These are phyloP conservation scores for Irineochytrium annulatum DNA, from an alignment of 192 early-diverging fungal genomes.

Conservation along the genomic window DNA sequence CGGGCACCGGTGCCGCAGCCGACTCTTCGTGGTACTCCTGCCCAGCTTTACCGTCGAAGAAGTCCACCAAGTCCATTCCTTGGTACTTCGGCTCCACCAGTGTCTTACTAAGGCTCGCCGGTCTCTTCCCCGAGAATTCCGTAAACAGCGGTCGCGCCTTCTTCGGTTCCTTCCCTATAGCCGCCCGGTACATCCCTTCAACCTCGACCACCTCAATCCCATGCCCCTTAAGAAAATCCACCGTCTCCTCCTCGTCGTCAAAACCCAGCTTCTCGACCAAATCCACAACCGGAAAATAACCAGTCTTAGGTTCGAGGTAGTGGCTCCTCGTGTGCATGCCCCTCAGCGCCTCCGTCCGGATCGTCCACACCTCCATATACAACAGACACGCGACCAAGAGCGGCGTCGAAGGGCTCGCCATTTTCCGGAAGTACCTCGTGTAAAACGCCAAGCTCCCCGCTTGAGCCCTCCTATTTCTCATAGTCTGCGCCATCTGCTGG, in stretches of 20 bases:
- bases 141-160: neutral
- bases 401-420: constrained; percentile 54
- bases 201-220: constrained; percentile 17
- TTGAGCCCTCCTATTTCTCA: neutral
- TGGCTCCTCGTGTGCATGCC: constrained; percentile 59
- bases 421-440: constrained; percentile 67
- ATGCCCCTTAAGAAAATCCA: constrained; percentile 30
- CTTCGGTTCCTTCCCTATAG: constrained; percentile 29
- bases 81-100: no score
- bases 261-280: constrained; percentile 57
- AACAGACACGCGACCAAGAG: constrained; percentile 75
- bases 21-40: no score
- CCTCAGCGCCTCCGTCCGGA: constrained; percentile 70
- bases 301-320: constrained; percentile 25
- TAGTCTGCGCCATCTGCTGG: constrained; percentile 44
- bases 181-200: constrained; percentile 19
- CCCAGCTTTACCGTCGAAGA: no score
- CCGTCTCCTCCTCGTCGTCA: constrained; percentile 51
- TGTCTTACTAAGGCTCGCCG: neutral
- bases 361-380: constrained; percentile 67
- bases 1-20: no score
- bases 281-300: constrained; percentile 47
- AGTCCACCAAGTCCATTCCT: no score
- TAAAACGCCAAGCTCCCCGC: constrained; percentile 53
- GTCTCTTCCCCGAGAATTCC: constrained; percentile 10